Evolutionary conservation across 805 yeast species (phyloP).

Genomic region (Hanseniaspora guilliermondii): DNA sequence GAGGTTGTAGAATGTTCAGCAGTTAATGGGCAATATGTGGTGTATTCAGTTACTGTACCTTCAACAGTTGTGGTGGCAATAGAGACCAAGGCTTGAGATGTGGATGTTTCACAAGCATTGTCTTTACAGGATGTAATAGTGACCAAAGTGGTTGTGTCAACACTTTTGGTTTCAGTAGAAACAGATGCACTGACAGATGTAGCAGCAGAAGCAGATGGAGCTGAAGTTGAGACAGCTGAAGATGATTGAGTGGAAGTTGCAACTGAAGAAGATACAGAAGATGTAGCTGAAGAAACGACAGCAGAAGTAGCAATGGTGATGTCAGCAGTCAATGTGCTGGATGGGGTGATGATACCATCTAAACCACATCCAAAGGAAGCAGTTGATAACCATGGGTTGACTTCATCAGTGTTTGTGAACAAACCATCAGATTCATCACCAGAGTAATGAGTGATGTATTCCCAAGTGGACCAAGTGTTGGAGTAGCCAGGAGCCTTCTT

Average conservation of each 20-base stretch:
- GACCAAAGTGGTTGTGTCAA: conserved; percentile 25
- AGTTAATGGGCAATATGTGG: conserved; percentile 27
- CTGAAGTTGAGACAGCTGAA: conserved; percentile 19
- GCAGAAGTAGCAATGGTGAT: not conserved
- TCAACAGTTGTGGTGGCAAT: conserved; percentile 27
- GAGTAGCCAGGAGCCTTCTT: conserved; percentile 35
- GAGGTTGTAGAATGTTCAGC: conserved; percentile 18
- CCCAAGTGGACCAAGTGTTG: conserved; percentile 27
- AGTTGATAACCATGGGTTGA: conserved; percentile 14
- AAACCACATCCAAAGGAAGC: conserved; percentile 4
- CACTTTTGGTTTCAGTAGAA: conserved; percentile 20
- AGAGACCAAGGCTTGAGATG: conserved; percentile 27
- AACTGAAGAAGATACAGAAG: conserved; percentile 18
- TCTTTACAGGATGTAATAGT: conserved; percentile 29
- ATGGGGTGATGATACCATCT: not conserved
- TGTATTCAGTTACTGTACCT: conserved; percentile 29
- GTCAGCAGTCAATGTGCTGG: not conserved
- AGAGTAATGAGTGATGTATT: conserved; percentile 2
- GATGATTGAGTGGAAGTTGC: conserved; percentile 17
- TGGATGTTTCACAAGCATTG: conserved; percentile 25
- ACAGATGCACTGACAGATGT: conserved; percentile 17
- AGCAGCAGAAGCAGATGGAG: conserved; percentile 28
- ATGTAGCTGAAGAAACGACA: not conserved
- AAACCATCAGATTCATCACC: conserved; percentile 13
- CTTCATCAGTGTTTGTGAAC: conserved; percentile 14